Conservation (phyloP, 352 stramenopile species). For the Globisporangium splendens region DNA sequence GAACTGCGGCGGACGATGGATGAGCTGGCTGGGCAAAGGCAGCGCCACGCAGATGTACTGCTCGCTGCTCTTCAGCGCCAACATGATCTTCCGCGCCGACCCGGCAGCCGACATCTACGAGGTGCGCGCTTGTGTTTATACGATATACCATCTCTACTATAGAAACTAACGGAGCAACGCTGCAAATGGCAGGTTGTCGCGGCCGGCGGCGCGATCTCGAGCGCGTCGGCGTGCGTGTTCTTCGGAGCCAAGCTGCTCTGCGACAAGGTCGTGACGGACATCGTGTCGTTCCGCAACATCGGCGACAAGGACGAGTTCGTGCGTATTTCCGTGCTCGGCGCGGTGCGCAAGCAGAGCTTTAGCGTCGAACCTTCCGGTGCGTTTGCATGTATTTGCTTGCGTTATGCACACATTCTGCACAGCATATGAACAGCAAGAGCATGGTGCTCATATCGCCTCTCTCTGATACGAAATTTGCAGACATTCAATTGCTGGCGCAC, state of each 20-base stretch:
- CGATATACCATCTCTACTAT: neutral
- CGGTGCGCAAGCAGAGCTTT: conserved; percentile 43
- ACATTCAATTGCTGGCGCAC: conserved; percentile 52
- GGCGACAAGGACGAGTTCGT: conserved; percentile 62
- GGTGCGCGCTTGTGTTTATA: conserved; percentile 14
- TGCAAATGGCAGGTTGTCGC: conserved; percentile 31
- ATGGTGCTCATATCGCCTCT: neutral
- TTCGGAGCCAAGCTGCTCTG: conserved; percentile 70
- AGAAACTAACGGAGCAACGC: neutral
- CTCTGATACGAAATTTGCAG: conserved; percentile 14
- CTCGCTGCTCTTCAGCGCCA: conserved; percentile 54
- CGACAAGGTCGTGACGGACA: conserved; percentile 68
- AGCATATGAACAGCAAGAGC: too few relatives aligned
- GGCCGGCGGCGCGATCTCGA: conserved; percentile 56
- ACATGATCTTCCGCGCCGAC: conserved; percentile 59
- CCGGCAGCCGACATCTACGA: conserved; percentile 47
- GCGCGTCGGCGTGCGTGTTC: conserved; percentile 59
- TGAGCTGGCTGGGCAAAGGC: conserved; percentile 56
- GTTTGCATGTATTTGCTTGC: conserved; percentile 2
- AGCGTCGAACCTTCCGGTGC: conserved; percentile 44
- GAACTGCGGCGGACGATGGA: conserved; percentile 42
- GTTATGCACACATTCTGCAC: neutral
- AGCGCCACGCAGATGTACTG: conserved; percentile 78
- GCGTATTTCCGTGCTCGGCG: conserved; percentile 44
- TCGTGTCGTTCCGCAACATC: conserved; percentile 56